A percentile compares a stretch with the other conserved stretches of the same genome.
These are phyloP conservation scores for Penicillium paxilli DNA, from an alignment of 495 filamentous ascomycete species.

Conservation along the genomic window DNA sequence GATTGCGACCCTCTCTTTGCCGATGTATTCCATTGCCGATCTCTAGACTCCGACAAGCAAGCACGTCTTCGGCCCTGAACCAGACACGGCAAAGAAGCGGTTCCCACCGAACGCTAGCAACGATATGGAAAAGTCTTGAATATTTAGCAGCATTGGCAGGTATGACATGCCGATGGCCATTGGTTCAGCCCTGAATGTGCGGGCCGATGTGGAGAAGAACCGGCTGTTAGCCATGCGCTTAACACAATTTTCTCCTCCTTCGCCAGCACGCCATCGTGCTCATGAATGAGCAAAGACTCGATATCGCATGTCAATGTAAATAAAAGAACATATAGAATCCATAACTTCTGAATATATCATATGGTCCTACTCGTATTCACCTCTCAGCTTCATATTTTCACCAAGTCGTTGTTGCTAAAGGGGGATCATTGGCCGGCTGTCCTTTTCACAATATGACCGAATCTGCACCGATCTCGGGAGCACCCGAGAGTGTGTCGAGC, in stretches of 20 bases:
- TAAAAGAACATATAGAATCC: no score
- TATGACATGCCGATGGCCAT: background rate
- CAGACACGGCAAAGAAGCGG: background rate
- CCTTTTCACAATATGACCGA: constrained; percentile 10
- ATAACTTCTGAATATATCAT: no score
- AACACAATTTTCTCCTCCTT: background rate
- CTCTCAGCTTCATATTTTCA: no score
- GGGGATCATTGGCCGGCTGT: background rate
- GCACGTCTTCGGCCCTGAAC: background rate
- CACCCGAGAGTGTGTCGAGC: constrained; percentile 4
- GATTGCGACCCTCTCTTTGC: background rate
- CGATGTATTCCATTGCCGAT: no score
- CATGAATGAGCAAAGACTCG: background rate
- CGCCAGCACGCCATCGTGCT: constrained; percentile 11
- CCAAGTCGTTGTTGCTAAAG: no score
- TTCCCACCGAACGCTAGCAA: background rate
- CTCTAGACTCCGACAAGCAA: background rate
- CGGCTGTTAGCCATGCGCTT: background rate
- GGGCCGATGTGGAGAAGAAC: background rate
- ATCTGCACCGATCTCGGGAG: constrained; percentile 9
- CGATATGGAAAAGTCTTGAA: background rate
- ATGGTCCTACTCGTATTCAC: no score
- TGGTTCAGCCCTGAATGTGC: background rate
- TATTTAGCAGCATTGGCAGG: constrained; percentile 1
- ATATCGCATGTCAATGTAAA: background rate